These are phyloP conservation scores for Pachysandra terminalis DNA, from an alignment of 164 flowering plant genomes.

Conservation along the genomic window DNA sequence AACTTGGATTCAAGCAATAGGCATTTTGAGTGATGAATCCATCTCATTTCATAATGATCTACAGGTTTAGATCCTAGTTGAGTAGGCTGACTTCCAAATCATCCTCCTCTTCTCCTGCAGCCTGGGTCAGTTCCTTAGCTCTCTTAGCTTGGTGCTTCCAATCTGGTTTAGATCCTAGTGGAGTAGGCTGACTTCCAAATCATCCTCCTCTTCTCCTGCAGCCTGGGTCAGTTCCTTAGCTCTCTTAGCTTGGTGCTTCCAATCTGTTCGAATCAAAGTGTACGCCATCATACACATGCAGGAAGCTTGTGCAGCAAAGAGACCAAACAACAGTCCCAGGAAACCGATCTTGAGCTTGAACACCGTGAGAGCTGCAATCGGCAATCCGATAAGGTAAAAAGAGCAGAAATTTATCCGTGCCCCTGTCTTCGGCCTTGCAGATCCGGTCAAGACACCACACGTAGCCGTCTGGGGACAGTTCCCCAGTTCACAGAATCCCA, in stretches of 20 bases:
- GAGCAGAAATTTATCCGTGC: slow-evolving; percentile 38
- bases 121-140: slow-evolving; percentile 40
- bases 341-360: slow-evolving; percentile 37
- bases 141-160: slow-evolving; percentile 45
- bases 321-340: slow-evolving; percentile 47
- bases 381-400: slow-evolving; percentile 50
- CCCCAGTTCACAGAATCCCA: slow-evolving; percentile 45
- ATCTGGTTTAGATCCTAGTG: slow-evolving; percentile 18
- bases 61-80: too few relatives aligned
- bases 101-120: slow-evolving; percentile 17
- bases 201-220: slow-evolving; percentile 21
- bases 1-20: too few relatives aligned
- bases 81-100: too few relatives aligned
- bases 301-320: slow-evolving; percentile 37
- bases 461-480: slow-evolving; percentile 50
- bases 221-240: slow-evolving; percentile 39
- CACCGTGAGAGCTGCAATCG: slow-evolving; percentile 30
- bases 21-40: not conserved
- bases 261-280: slow-evolving; percentile 35
- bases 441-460: slow-evolving; percentile 50
- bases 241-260: slow-evolving; percentile 44
- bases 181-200: slow-evolving; percentile 15
- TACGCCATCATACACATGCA: slow-evolving; percentile 45
- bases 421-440: slow-evolving; percentile 47
- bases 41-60: not conserved